Conservation (phyloP, 768 basidiomycete species). For the Lactarius pseudohatsudake region DNA sequence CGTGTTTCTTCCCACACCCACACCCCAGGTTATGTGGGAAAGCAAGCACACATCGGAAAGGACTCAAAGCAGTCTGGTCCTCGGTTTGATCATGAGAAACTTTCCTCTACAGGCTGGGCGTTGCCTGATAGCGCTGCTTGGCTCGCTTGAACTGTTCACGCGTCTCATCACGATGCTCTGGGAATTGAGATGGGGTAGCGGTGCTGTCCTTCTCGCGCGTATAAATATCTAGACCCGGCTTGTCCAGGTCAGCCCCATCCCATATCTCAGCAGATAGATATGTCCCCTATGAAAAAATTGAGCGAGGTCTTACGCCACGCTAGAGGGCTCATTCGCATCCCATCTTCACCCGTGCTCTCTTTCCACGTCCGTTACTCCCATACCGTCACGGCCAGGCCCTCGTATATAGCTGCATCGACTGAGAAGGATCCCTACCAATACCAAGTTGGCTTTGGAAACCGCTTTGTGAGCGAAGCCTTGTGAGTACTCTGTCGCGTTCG, state of each 20-base stretch:
- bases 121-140: too few relatives aligned
- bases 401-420: constrained; percentile 40
- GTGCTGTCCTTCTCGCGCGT: not conserved
- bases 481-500: constrained; percentile 33
- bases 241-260: too few relatives aligned
- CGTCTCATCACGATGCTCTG: not conserved
- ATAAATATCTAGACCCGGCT: not conserved
- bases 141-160: not conserved
- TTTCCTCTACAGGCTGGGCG: too few relatives aligned
- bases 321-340: not conserved
- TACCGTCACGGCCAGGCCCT: constrained; percentile 41
- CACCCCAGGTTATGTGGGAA: too few relatives aligned
- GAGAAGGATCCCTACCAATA: constrained; percentile 55
- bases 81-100: too few relatives aligned
- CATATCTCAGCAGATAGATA: not conserved
- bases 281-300: not conserved
- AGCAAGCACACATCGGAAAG: too few relatives aligned
- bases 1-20: too few relatives aligned
- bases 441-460: constrained; percentile 59
- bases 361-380: not conserved
- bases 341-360: not conserved
- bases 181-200: too few relatives aligned
- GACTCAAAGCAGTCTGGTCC: too few relatives aligned
- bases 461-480: constrained; percentile 57
- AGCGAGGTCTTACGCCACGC: not conserved